These are phyloP conservation scores for Candida parachauliodes DNA, from an alignment of 805 yeast genomes.

Conservation along the genomic window DNA sequence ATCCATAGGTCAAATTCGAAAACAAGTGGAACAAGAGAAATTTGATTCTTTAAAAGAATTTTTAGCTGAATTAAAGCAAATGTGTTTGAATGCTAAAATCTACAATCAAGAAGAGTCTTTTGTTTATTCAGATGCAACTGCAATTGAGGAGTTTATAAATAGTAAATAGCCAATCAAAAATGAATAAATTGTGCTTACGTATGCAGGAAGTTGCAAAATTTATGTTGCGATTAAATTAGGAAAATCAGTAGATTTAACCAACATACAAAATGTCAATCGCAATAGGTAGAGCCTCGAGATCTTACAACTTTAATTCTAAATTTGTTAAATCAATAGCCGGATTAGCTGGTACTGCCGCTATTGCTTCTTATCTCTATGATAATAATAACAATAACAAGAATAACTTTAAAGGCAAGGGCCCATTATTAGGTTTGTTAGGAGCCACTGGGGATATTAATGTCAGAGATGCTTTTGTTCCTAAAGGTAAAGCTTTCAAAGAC, in stretches of 20 bases:
- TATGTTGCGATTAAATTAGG: too few species aligned
- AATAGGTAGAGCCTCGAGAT: conserved; percentile 7
- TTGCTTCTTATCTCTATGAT: conserved; percentile 17
- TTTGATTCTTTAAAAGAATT: conserved; percentile 43
- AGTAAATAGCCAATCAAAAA: conserved; percentile 8
- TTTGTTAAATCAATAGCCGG: conserved; percentile 13
- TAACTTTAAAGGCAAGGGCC: conserved; percentile 6
- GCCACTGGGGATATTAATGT: conserved; percentile 22
- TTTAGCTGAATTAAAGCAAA: conserved; percentile 56
- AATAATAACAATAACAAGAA: too few species aligned
- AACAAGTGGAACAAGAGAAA: conserved; percentile 40
- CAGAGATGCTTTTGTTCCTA: conserved; percentile 32
- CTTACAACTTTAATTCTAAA: conserved; percentile 3
- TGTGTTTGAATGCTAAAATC: conserved; percentile 67
- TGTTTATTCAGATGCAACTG: conserved; percentile 57
- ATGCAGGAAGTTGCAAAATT: conserved; percentile 2
- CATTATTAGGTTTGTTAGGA: conserved; percentile 12
- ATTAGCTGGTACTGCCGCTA: conserved; percentile 21
- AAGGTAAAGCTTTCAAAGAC: conserved; percentile 42
- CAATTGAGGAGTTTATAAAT: conserved; percentile 37
- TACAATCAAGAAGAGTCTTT: conserved; percentile 71
- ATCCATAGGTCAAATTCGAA: conserved; percentile 52
- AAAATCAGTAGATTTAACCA: not conserved
- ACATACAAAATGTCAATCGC: conserved; percentile 10
- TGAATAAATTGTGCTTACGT: conserved; percentile 2